Evolutionary conservation across 208 protist genomes (phyloP).

Genomic region (Leishmania amazonensis): DNA sequence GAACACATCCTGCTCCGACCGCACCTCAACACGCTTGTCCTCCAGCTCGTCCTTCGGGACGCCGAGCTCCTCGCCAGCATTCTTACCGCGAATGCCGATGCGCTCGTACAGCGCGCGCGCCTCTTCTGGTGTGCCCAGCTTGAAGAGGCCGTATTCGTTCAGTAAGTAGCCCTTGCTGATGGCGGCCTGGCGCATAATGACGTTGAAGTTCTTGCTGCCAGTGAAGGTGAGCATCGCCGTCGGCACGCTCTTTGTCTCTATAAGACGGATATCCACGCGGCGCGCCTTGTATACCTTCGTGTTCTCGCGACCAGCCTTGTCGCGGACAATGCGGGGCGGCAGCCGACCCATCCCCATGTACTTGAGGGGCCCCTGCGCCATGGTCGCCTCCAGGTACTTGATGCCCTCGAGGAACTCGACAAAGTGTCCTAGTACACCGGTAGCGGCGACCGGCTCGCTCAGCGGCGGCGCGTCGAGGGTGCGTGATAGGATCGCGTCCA

Average conservation of each 20-base stretch:
- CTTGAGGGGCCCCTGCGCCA: slow-evolving; percentile 87
- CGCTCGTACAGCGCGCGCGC: slow-evolving; percentile 78
- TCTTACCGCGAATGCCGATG: slow-evolving; percentile 65
- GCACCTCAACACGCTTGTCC: slow-evolving; percentile 79
- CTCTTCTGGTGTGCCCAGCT: slow-evolving; percentile 83
- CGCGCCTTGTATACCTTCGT: slow-evolving; percentile 88
- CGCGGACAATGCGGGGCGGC: slow-evolving; percentile 70
- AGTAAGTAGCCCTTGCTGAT: slow-evolving; percentile 88
- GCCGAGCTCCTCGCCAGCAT: slow-evolving; percentile 80
- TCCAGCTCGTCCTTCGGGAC: slow-evolving; percentile 85
- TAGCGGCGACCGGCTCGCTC: slow-evolving; percentile 67
- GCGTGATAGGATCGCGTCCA: slow-evolving; percentile 87
- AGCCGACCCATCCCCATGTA: slow-evolving; percentile 92
- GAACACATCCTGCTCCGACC: slow-evolving; percentile 86
- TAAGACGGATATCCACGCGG: slow-evolving; percentile 91
- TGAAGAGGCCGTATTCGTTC: slow-evolving; percentile 91
- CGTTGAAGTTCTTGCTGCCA: slow-evolving; percentile 94
- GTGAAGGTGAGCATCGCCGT: slow-evolving; percentile 94
- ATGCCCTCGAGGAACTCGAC: slow-evolving; percentile 66
- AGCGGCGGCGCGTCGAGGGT: slow-evolving; percentile 58
- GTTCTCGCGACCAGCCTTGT: slow-evolving; percentile 63
- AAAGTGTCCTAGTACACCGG: slow-evolving; percentile 62
- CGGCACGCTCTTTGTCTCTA: slow-evolving; percentile 83
- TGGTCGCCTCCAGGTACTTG: slow-evolving; percentile 86
- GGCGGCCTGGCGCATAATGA: slow-evolving; percentile 91